Conservation (phyloP, 805 yeast genomes). For the Wickerhamiella sorbophila region DNA sequence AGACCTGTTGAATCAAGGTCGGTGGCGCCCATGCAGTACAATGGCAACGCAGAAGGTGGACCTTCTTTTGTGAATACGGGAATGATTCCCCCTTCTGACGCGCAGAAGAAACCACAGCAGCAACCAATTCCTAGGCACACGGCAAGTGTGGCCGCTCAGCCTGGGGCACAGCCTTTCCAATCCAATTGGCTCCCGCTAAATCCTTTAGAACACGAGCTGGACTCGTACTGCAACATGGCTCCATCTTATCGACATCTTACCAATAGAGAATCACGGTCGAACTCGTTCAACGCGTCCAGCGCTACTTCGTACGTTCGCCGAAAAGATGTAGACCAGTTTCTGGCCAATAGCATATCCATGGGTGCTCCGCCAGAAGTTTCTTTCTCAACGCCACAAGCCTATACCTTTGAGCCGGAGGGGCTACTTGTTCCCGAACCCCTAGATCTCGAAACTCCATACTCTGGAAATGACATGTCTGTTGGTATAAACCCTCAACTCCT, state of each 20-base stretch:
- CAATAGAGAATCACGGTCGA: conserved; percentile 14
- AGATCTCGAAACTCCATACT: not conserved
- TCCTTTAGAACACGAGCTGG: conserved; percentile 16
- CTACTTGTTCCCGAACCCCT: conserved; percentile 8
- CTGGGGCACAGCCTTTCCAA: not conserved
- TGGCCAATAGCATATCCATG: conserved; percentile 10
- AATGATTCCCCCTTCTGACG: not conserved
- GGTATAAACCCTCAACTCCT: conserved; percentile 5
- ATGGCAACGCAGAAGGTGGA: not conserved
- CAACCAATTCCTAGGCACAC: not conserved
- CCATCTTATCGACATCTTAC: conserved; percentile 9
- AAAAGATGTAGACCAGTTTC: conserved; percentile 26
- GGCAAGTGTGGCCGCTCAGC: not conserved
- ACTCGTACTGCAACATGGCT: conserved; percentile 5
- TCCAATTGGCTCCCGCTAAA: conserved; percentile 10
- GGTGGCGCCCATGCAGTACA: not conserved
- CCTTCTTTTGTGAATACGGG: not conserved
- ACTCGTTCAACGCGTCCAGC: conserved; percentile 51
- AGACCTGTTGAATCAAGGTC: not conserved
- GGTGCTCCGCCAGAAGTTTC: conserved; percentile 53
- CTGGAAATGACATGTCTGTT: not conserved
- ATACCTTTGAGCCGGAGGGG: conserved; percentile 24
- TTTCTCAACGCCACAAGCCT: conserved; percentile 63
- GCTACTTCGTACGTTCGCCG: conserved; percentile 44
- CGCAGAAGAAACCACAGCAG: not conserved